Evolutionary conservation across 2,329 filamentous ascomycete genomes (phyloP), one percentile per base, ranked within the genome.

Genomic region (Pyrenochaeta sp.): DNA sequence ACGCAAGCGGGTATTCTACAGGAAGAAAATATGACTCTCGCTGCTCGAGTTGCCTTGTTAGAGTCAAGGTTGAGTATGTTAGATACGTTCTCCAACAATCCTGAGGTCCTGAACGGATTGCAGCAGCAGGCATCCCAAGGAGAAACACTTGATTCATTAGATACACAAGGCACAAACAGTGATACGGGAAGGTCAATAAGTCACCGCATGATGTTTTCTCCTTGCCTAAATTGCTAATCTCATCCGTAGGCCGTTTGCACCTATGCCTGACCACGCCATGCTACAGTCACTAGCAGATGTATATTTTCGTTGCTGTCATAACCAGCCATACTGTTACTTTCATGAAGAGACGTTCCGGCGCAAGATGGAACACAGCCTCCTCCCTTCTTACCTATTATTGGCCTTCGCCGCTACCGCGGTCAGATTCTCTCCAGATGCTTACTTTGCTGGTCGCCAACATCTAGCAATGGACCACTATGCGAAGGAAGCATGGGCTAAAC

Each of bases 311-410:
- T 66, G 60, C 31, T 63, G 59, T 18, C 71, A 74, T 21, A 72
- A 71, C 23, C 68, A 72, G 21, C 71, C 71, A 1, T 74, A 74
- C 45, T 66, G 58, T 0, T 71, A 67, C 40, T 72, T 74, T 42
- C 68, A 72, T 19, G 69, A 73, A 36, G 30, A 26, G 0, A 59
- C 45, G 2, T 74, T 74, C 37, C 61, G 69, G 4, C 50, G 55
- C 13, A 52, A 52, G 17, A 42, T 71, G 1, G 48, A 61, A 6
- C 43, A 51, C 7, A 51, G 53, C 3, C n/a, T 18, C 6, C 19
- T 71, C 1, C 62, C 71, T 3, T 44, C 54, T 9, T 65, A 65
- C 23, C 41, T 73, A 18, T 32, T 67, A 7, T 59, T 71, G 20
- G 69, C 69, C 34, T 35, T 72, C 28, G 40, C 65, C 11, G 70